phyloP scores from a whole-genome alignment of 1,139 yeast genomes.

The Lodderomyces pseudojiufengensis region DNA sequence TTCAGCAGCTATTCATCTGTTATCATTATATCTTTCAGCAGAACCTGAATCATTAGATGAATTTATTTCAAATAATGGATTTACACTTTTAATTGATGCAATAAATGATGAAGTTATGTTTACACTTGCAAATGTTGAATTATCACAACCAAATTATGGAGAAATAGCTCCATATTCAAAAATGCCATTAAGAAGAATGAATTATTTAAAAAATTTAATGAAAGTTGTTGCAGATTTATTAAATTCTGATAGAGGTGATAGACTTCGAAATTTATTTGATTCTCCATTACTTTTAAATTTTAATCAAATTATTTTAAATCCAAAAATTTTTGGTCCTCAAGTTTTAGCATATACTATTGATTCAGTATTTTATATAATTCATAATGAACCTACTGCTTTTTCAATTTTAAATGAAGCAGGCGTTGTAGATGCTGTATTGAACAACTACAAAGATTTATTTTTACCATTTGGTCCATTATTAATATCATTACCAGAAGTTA shows the following conservation, averaged over 20 bases:
- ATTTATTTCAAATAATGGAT: constrained; percentile 67
- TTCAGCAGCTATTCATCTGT: constrained; percentile 62
- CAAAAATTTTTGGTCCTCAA: constrained; percentile 64
- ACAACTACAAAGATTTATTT: constrained; percentile 49
- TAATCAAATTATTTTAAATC: constrained; percentile 56
- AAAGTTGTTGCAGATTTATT: constrained; percentile 65
- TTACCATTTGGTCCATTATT: constrained; percentile 59
- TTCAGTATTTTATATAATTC: constrained; percentile 69
- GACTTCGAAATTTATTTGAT: constrained; percentile 81
- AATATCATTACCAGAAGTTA: constrained; percentile 64
- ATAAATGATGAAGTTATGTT: constrained; percentile 65
- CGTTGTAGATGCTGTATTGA: constrained; percentile 62
- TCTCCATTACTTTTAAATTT: constrained; percentile 68
- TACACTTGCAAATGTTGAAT: constrained; percentile 55
- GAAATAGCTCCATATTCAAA: constrained; percentile 42
- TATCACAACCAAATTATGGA: constrained; percentile 41
- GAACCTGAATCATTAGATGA: constrained; percentile 45
- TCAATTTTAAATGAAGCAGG: constrained; percentile 77
- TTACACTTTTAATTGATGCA: constrained; percentile 55
- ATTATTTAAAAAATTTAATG: constrained; percentile 51
- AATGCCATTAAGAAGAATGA: constrained; percentile 64
- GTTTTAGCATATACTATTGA: constrained; percentile 64
- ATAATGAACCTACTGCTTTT: constrained; percentile 89
- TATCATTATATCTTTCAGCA: constrained; percentile 51
- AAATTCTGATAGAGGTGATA: constrained; percentile 74